phyloP scores from a whole-genome alignment of 2,329 filamentous ascomycete species.

The Helotiales sp. region DNA sequence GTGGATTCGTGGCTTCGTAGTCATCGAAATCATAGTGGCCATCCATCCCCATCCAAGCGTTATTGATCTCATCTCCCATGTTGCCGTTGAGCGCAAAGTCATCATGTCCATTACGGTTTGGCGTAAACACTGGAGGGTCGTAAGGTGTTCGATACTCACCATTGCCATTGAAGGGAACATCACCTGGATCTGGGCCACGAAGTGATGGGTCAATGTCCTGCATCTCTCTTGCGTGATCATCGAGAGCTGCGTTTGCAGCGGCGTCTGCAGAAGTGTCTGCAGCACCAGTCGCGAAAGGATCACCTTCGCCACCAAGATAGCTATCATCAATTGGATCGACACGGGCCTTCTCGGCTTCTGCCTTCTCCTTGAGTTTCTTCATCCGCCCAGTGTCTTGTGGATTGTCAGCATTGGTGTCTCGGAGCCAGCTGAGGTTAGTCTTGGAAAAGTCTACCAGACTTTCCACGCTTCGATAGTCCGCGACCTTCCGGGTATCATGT shows the following conservation, averaged over 20 bases:
- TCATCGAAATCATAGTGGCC: slow-evolving; percentile 35
- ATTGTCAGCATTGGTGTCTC: slow-evolving; percentile 58
- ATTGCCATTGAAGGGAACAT: slow-evolving; percentile 15
- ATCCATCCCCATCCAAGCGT: slow-evolving; percentile 25
- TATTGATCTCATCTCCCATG: slow-evolving; percentile 11
- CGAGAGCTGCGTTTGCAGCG: slow-evolving; percentile 2
- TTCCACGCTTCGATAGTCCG: slow-evolving; percentile 89
- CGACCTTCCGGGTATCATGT: slow-evolving; percentile 87
- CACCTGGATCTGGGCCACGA: slow-evolving; percentile 20
- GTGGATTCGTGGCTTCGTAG: slow-evolving; percentile 26
- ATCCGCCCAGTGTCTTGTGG: slow-evolving; percentile 48
- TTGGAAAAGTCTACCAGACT: slow-evolving; percentile 87
- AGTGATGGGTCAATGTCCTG: slow-evolving; percentile 41
- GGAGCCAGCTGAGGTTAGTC: slow-evolving; percentile 86
- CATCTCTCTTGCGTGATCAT: slow-evolving; percentile 25
- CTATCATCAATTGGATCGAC: slow-evolving; percentile 34
- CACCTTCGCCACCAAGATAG: slow-evolving; percentile 29
- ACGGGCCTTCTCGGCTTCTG: slow-evolving; percentile 41
- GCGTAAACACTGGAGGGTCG: slow-evolving; percentile 5
- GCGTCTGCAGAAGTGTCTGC: slow-evolving; percentile 8
- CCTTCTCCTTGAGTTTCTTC: slow-evolving; percentile 43
- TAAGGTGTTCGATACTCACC: slow-evolving; percentile 19
- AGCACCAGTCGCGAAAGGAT: slow-evolving; percentile 22
- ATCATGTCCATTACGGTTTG: slow-evolving; percentile 16
- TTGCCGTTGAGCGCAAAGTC: slow-evolving; percentile 14